phyloP scores from a whole-genome alignment of 1,284 basidiomycete genomes.

The Puccinia polysora region DNA sequence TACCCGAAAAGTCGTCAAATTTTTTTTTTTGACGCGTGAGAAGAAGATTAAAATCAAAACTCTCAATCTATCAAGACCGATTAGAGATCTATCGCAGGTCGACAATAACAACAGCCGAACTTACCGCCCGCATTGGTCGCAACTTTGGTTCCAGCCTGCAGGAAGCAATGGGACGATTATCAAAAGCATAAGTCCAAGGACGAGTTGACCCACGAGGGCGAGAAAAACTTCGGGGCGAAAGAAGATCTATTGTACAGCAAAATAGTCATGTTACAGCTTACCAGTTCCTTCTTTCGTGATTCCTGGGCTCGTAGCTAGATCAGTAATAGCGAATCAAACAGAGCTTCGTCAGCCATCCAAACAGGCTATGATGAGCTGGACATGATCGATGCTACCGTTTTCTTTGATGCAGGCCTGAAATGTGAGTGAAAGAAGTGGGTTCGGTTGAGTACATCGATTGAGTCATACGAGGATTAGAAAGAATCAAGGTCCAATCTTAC shows the following conservation, averaged over 20 bases:
- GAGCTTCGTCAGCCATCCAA: not conserved
- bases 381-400: slow-evolving; percentile 31
- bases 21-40: not conserved
- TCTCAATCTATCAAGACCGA: not conserved
- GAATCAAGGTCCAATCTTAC: not conserved
- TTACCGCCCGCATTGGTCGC: slow-evolving; percentile 41
- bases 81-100: not conserved
- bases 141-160: slow-evolving; percentile 30
- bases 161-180: not conserved
- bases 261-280: too few relatives aligned
- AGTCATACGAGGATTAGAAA: not conserved
- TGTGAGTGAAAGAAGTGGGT: not conserved
- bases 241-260: too few relatives aligned
- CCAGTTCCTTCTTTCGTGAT: slow-evolving; percentile 35
- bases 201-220: not conserved
- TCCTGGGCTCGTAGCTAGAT: slow-evolving; percentile 40
- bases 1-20: too few relatives aligned
- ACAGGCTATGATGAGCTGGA: too few relatives aligned
- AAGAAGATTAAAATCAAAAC: not conserved
- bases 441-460: slow-evolving; percentile 3
- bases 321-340: not conserved
- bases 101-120: not conserved
- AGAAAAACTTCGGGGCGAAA: not conserved
- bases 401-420: slow-evolving; percentile 41
- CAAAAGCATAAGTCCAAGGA: not conserved